Evolutionary conservation across 257 asterid species (phyloP).

Genomic region (Schizonepeta tenuifolia): DNA sequence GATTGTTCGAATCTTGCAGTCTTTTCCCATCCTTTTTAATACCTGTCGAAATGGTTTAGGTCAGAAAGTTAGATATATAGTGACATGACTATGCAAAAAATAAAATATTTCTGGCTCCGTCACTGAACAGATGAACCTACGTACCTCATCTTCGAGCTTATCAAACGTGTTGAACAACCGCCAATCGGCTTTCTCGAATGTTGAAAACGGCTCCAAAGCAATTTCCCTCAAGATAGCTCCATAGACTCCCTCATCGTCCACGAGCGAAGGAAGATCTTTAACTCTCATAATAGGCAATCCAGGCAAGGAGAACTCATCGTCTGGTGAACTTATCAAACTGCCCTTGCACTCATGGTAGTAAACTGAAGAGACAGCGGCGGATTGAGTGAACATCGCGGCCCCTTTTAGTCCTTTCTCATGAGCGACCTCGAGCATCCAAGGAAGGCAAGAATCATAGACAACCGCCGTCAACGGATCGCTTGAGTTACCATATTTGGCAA

Average conservation of each 20-base stretch:
- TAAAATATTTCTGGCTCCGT: neutral
- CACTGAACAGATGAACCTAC: neutral
- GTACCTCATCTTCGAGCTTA: slow-evolving; percentile 56
- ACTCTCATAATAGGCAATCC: slow-evolving; percentile 39
- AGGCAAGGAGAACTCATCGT: slow-evolving; percentile 39
- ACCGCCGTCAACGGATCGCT: slow-evolving; percentile 25
- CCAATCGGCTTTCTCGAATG: slow-evolving; percentile 62
- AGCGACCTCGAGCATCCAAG: slow-evolving; percentile 49
- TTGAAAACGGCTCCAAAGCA: slow-evolving; percentile 33
- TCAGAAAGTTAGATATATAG: no score
- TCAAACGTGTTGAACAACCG: slow-evolving; percentile 65
- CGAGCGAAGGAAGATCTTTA: slow-evolving; percentile 49
- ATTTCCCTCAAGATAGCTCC: slow-evolving; percentile 31
- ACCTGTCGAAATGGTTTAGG: no score
- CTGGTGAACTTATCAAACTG: slow-evolving; percentile 26
- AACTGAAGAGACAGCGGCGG: slow-evolving; percentile 33
- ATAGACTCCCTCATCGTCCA: slow-evolving; percentile 23
- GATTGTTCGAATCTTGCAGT: no score
- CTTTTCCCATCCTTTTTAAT: no score
- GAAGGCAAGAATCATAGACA: slow-evolving; percentile 37
- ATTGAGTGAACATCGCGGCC: slow-evolving; percentile 47
- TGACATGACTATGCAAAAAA: no score
- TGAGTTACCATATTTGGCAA: slow-evolving; percentile 24
- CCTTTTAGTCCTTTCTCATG: slow-evolving; percentile 44
- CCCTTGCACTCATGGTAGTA: slow-evolving; percentile 45